Conservation (phyloP, 345 rosid species). For the Turnera subulata region DNA sequence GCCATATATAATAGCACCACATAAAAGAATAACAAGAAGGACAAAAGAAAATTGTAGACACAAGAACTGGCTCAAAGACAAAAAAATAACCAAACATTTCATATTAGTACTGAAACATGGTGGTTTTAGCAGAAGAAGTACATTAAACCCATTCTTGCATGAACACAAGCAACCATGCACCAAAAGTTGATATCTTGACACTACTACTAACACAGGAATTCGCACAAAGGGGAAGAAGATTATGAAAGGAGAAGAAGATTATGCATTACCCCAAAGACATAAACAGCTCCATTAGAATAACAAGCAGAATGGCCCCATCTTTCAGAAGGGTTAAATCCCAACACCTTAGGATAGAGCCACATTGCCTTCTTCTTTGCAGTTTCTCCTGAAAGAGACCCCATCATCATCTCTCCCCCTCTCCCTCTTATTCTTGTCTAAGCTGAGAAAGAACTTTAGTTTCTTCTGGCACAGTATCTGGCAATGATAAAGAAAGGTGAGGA, state of each 20-base stretch:
- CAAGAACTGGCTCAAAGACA: too few species aligned
- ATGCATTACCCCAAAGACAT: constrained; percentile 61
- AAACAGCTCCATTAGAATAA: constrained; percentile 49
- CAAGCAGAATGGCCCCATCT: constrained; percentile 90
- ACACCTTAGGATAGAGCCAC: constrained; percentile 64
- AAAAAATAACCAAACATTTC: too few species aligned
- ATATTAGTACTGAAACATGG: too few species aligned
- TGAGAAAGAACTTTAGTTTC: background rate
- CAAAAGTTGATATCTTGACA: background rate
- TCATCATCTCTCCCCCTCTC: background rate
- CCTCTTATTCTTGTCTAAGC: background rate
- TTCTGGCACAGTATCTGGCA: constrained; percentile 18
- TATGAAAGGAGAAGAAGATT: background rate
- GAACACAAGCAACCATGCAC: background rate
- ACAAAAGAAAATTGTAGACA: constrained; percentile 3
- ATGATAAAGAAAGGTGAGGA: constrained; percentile 19
- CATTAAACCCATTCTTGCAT: too few species aligned
- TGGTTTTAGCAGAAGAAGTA: background rate
- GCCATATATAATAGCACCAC: constrained; percentile 15
- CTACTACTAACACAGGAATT: background rate
- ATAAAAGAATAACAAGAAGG: constrained; percentile 2
- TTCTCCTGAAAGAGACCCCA: constrained; percentile 48
- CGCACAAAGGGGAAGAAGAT: background rate
- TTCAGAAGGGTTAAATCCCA: constrained; percentile 59
- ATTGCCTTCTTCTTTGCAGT: constrained; percentile 47